Base-by-base conservation (phyloP, 805 yeast genomes). In the Starmerella ratchasimensis region DNA sequence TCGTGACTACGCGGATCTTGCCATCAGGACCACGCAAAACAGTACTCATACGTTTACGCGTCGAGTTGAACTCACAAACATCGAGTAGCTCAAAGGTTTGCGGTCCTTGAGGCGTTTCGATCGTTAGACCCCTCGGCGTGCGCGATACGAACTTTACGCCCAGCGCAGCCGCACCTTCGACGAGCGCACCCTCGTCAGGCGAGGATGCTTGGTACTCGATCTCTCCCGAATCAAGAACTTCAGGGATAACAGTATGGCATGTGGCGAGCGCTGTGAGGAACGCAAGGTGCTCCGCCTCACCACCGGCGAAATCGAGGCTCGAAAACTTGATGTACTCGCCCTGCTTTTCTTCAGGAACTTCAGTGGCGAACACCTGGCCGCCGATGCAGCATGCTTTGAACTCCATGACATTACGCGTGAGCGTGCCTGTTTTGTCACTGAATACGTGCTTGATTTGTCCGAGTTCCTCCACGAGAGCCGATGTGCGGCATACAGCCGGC, bases 141-240 rank as follows among this genome's bases (percentile, higher is more conserved):
- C 99, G 78, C 33, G 83, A 74, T 6, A 72, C 69, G 56, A 90
- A 93, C 45, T 69, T 74, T 55, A 79, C 90, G 0, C 96, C 97
- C 33, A 88, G 62, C 52, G 65, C 67, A 0, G 96, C 90, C 14
- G 94, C 97, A 41, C 99, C 99, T 51, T 86, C 84, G 2, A 90
- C 99, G 44, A 90, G 66, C 0, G 99, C 99, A 36, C 98, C 98
- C 64, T 93, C 98, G 62, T 90, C 99, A 0, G 98, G 98, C 0
- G 97, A 86, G 0, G 98, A 95, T 1, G 99, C 98, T 60, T 90
- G 99, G 57, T 93, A 90, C 56, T 82, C 86, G 45, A 90, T 76
- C n/a, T 18, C 18, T 5, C 59, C 62, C 25, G 52, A 51, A 2
- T 49, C 74, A 43, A 67, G 68, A 15, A 70, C 63, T 57, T 90